phyloP scores from a whole-genome alignment of 495 filamentous ascomycete genomes.

The Penicillium salamii region DNA sequence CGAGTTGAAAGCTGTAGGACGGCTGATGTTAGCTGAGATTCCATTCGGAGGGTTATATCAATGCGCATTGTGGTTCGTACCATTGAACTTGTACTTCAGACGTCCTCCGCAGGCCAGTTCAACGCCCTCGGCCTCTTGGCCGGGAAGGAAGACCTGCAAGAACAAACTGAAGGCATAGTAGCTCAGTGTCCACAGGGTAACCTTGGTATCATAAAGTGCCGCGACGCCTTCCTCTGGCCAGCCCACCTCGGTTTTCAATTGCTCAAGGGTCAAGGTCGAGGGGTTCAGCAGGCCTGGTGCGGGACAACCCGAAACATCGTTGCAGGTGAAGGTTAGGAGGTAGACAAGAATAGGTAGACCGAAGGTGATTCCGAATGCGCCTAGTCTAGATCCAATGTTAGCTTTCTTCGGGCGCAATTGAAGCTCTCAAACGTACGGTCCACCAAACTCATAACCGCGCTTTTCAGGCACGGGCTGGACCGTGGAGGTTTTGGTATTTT shows the following conservation, averaged over 20 bases:
- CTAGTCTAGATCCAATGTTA: slow-evolving; percentile 54
- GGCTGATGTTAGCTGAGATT: slow-evolving; percentile 2
- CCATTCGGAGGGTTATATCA: neutral
- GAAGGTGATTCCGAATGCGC: slow-evolving; percentile 70
- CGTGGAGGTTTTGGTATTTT: slow-evolving; percentile 30
- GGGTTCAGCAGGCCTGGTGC: slow-evolving; percentile 80
- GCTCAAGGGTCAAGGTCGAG: slow-evolving; percentile 63
- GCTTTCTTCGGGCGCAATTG: slow-evolving; percentile 9
- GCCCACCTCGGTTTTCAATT: slow-evolving; percentile 72
- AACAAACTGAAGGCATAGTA: slow-evolving; percentile 79
- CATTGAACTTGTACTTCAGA: slow-evolving; percentile 87
- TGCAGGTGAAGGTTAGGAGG: slow-evolving; percentile 78
- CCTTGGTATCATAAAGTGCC: slow-evolving; percentile 60
- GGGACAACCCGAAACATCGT: slow-evolving; percentile 88
- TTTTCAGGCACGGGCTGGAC: slow-evolving; percentile 44
- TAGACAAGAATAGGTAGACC: slow-evolving; percentile 76
- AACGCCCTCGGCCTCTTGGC: slow-evolving; percentile 66
- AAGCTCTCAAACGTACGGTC: slow-evolving; percentile 65
- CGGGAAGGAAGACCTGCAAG: slow-evolving; percentile 76
- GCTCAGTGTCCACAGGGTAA: slow-evolving; percentile 61
- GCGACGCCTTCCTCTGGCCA: slow-evolving; percentile 68
- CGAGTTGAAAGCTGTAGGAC: slow-evolving; percentile 66
- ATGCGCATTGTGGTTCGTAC: slow-evolving; percentile 40
- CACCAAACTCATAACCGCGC: slow-evolving; percentile 77
- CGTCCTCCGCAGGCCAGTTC: slow-evolving; percentile 67